Evolutionary conservation across 2,329 filamentous ascomycete genomes (phyloP).

Genomic region (Alternaria burnsii): DNA sequence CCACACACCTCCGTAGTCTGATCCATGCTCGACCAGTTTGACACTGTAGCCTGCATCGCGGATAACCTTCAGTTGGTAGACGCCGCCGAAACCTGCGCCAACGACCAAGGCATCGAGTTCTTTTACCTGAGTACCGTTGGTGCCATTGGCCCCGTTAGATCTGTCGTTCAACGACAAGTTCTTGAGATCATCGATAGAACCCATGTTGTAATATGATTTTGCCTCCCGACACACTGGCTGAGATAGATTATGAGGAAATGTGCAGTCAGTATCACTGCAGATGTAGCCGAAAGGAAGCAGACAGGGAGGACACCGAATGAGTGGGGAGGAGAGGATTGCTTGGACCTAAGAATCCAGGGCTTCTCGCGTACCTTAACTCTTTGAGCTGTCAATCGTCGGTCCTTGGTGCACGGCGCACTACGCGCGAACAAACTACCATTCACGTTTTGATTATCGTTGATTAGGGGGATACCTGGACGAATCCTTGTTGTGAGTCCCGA

Average conservation of each 20-base stretch:
- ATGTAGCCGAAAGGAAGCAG: neutral
- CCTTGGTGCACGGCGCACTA: neutral
- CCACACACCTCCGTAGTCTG: slow-evolving; percentile 37
- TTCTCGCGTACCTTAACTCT: neutral
- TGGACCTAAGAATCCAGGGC: neutral
- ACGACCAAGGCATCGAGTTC: slow-evolving; percentile 38
- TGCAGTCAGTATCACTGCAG: neutral
- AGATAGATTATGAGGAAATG: neutral
- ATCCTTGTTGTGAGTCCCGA: neutral
- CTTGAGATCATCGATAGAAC: slow-evolving; percentile 9
- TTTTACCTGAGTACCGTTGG: neutral
- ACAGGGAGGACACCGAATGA: neutral
- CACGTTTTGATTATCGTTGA: neutral
- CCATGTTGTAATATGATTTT: slow-evolving; percentile 2
- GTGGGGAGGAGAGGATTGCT: neutral
- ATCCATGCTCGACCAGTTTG: slow-evolving; percentile 30
- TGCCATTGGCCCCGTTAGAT: neutral
- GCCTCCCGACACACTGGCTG: neutral
- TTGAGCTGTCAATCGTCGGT: neutral
- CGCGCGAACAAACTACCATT: neutral
- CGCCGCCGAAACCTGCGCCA: slow-evolving; percentile 40
- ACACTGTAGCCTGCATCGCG: slow-evolving; percentile 35
- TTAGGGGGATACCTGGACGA: neutral
- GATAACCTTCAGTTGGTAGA: slow-evolving; percentile 38
- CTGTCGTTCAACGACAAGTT: neutral